Percentiles rank a stretch among this genome's conserved stretches.
Conservation (phyloP, 1,284 basidiomycete genomes). For the Malassezia yamatoensis region DNA sequence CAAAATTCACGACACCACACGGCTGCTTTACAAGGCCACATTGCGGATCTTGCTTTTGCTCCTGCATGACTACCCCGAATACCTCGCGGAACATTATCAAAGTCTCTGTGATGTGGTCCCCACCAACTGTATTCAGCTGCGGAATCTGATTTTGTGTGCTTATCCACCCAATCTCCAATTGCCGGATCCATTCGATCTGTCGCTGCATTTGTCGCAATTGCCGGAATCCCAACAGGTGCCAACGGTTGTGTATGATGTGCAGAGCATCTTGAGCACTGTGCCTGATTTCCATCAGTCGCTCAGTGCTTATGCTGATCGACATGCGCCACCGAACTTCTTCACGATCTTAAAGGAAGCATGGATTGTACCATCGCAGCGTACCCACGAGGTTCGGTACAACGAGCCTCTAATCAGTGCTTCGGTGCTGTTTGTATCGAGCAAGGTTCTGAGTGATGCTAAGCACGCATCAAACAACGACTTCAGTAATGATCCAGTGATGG, state of each 20-base stretch:
- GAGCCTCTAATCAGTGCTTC: constrained; percentile 77
- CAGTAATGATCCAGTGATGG: constrained; percentile 67
- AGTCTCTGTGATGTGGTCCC: constrained; percentile 87
- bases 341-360: constrained; percentile 10
- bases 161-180: constrained; percentile 74
- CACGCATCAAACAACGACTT: constrained; percentile 68
- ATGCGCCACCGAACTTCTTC: constrained; percentile 16
- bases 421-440: constrained; percentile 87
- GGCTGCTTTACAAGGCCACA: constrained; percentile 83
- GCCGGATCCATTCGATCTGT: constrained; percentile 64
- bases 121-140: constrained; percentile 82
- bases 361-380: constrained; percentile 7
- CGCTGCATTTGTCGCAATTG: constrained; percentile 55
- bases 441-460: constrained; percentile 56
- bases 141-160: constrained; percentile 90
- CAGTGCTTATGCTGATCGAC: constrained; percentile 22
- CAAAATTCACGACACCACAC: constrained; percentile 69
- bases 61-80: constrained; percentile 96
- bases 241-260: constrained; percentile 78
- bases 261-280: constrained; percentile 61
- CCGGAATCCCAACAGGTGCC: constrained; percentile 84
- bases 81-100: constrained; percentile 92
- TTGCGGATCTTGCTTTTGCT: constrained; percentile 83
- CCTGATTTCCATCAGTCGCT: constrained; percentile 47
- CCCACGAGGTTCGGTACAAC: constrained; percentile 63